A percentile compares a stretch with the other conserved stretches of the same genome.
phyloP scores from a whole-genome alignment of 108 stramenopile species.

The Aurantiochytrium sp. region DNA sequence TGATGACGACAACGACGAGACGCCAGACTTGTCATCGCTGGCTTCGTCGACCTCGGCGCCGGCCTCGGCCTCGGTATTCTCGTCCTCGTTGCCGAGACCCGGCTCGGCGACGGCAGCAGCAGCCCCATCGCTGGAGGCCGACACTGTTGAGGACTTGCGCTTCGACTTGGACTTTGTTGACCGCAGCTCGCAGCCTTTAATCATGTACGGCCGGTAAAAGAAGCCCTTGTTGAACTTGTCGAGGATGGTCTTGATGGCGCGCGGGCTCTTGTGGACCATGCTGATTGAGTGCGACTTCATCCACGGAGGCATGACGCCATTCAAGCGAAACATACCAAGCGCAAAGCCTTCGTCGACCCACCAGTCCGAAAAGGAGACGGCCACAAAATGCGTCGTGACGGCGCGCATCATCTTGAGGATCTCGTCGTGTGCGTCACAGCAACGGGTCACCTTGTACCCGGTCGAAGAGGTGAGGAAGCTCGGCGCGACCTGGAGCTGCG shows the following conservation, averaged over 20 bases:
- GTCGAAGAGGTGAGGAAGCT: not conserved
- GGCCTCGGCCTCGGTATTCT: too few relatives aligned
- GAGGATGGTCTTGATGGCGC: not conserved
- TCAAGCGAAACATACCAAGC: not conserved
- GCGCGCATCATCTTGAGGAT: not conserved
- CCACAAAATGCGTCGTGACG: not conserved
- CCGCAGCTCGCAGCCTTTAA: not conserved
- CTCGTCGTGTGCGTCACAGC: not conserved
- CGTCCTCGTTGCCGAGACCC: not conserved
- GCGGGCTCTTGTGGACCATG: not conserved
- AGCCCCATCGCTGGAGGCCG: not conserved
- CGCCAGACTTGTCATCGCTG: too few relatives aligned
- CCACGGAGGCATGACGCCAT: slow-evolving; percentile 10
- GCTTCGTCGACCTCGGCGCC: too few relatives aligned
- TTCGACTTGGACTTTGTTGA: not conserved
- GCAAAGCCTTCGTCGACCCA: not conserved
- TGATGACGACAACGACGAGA: not conserved
- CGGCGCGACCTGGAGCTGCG: not conserved
- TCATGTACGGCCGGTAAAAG: not conserved
- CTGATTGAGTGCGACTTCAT: not conserved
- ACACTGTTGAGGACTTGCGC: not conserved
- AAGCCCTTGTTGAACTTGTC: slow-evolving; percentile 21
- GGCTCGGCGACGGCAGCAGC: not conserved
- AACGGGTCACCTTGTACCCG: not conserved
- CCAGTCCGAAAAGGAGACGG: not conserved